phyloP scores from a whole-genome alignment of 768 basidiomycete species.

The Phlegmacium glaucopus region DNA sequence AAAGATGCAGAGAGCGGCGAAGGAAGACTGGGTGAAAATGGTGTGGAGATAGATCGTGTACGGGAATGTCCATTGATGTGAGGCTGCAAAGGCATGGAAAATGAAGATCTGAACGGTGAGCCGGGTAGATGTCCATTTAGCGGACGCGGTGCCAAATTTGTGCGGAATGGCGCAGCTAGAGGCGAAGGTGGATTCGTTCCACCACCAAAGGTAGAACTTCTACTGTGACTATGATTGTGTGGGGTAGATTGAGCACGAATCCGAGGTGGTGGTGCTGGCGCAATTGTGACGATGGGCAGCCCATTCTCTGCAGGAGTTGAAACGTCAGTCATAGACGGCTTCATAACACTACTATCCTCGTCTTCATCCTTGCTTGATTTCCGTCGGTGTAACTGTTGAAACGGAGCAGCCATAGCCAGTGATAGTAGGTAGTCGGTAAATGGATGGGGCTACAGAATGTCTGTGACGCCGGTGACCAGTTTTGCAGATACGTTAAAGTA shows the following conservation, averaged over 20 bases:
- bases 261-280: slow-evolving; percentile 10
- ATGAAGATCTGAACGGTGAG: slow-evolving; percentile 32
- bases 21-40: slow-evolving; percentile 45
- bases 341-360: slow-evolving; percentile 20
- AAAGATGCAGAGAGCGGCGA: slow-evolving; percentile 46
- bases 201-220: slow-evolving; percentile 7
- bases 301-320: slow-evolving; percentile 11
- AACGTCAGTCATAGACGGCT: slow-evolving; percentile 7
- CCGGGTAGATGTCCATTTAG: slow-evolving; percentile 20
- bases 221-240: slow-evolving; percentile 8
- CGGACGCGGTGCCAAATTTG: slow-evolving; percentile 20
- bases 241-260: slow-evolving; percentile 23
- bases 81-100: slow-evolving; percentile 14
- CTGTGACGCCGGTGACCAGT: too few species aligned
- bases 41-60: slow-evolving; percentile 48
- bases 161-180: slow-evolving; percentile 26
- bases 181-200: slow-evolving; percentile 16
- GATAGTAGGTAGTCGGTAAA: too few species aligned
- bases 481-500: too few species aligned
- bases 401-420: slow-evolving; percentile 13
- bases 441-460: too few species aligned
- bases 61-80: slow-evolving; percentile 34
- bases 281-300: slow-evolving; percentile 14
- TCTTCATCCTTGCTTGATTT: slow-evolving; percentile 43
- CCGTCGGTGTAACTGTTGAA: slow-evolving; percentile 35